phyloP scores from a whole-genome alignment of 75 land plant species.

The Pseudotsuga menziesii region DNA sequence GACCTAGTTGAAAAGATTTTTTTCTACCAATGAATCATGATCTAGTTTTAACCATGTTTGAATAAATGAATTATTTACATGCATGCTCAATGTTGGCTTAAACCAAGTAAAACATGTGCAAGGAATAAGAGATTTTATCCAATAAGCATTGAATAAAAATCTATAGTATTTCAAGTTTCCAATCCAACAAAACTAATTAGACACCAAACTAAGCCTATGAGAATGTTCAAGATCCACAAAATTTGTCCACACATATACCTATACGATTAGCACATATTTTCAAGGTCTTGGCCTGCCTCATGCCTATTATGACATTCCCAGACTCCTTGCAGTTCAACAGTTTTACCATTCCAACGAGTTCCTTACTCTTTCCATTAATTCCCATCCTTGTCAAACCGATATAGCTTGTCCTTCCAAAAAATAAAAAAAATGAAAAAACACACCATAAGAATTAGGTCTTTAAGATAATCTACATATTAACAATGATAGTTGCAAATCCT shows the following conservation, averaged over 20 bases:
- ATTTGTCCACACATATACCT: conserved; percentile 16
- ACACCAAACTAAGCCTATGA: neutral
- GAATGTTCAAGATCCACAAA: neutral
- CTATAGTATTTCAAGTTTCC: neutral
- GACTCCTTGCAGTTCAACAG: conserved; percentile 80
- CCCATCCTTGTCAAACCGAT: conserved; percentile 77
- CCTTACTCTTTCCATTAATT: conserved; percentile 97
- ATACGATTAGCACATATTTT: conserved; percentile 96
- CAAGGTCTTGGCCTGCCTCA: conserved; percentile 87
- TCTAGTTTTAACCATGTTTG: no score
- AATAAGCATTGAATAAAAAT: neutral
- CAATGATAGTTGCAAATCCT: neutral
- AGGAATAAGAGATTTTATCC: neutral
- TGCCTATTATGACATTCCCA: conserved; percentile 71
- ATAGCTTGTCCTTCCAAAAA: conserved; percentile 82
- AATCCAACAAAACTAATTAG: no score
- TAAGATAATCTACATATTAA: neutral
- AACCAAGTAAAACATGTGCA: no score
- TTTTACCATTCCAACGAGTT: conserved; percentile 75
- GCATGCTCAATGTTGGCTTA: no score
- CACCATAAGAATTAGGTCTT: neutral
- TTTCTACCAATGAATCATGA: no score
- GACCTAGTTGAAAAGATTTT: no score
- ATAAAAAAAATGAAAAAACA: neutral
- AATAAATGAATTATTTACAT: no score